These are phyloP conservation scores for Aspergillus felis DNA, from an alignment of 2,329 filamentous ascomycete species.

Conservation along the genomic window DNA sequence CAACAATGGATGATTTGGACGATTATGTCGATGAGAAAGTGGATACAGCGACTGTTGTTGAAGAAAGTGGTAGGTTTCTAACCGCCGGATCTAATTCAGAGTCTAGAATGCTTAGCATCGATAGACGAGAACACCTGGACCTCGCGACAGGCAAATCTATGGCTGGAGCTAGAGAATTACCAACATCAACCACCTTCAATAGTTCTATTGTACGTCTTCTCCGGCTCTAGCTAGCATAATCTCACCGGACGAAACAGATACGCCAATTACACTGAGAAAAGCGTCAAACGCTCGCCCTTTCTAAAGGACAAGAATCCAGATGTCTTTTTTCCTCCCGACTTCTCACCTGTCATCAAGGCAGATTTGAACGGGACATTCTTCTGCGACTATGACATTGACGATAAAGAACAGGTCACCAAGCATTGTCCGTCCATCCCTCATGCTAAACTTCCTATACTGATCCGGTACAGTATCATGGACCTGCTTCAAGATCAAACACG, in stretches of 20 bases:
- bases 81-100: background rate
- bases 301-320: background rate
- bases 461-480: slow-evolving; percentile 18
- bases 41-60: background rate
- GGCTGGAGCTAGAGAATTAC: background rate
- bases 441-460: background rate
- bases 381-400: slow-evolving; percentile 10
- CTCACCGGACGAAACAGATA: background rate
- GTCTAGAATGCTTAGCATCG: background rate
- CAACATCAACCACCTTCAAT: background rate
- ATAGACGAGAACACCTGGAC: background rate
- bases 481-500: slow-evolving; percentile 22
- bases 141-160: background rate
- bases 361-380: slow-evolving; percentile 20
- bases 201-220: background rate
- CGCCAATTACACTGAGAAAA: background rate
- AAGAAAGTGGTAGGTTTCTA: background rate
- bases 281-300: background rate
- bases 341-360: slow-evolving; percentile 6
- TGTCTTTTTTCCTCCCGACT: background rate
- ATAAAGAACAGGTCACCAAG: background rate
- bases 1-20: background rate
- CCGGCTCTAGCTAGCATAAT: background rate
- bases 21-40: background rate
- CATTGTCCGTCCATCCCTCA: background rate